phyloP scores from a whole-genome alignment of 768 basidiomycete species.

The Termitomyces sp. region DNA sequence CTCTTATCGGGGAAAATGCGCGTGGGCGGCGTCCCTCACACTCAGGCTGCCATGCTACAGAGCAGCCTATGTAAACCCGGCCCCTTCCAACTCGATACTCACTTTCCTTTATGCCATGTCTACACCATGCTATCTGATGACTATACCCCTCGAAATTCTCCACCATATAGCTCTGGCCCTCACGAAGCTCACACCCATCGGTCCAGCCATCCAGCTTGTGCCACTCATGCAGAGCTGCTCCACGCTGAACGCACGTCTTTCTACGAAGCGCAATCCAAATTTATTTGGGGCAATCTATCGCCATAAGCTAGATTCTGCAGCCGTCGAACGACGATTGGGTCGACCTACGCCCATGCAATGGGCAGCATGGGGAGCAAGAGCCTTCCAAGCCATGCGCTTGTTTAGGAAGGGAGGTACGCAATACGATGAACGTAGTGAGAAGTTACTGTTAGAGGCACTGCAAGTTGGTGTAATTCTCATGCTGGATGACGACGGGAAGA shows the following conservation, averaged over 20 bases:
- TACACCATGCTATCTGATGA: neutral
- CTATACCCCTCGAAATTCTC: neutral
- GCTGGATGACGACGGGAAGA: conserved; percentile 52
- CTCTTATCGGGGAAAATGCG: neutral
- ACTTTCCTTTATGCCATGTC: neutral
- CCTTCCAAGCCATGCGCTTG: neutral
- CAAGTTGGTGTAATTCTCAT: conserved; percentile 17
- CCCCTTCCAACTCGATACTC: neutral
- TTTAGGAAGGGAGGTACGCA: neutral
- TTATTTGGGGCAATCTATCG: conserved; percentile 52
- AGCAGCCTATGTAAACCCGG: neutral
- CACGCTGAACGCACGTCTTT: conserved; percentile 30
- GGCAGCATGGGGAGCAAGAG: neutral
- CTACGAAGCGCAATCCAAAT: conserved; percentile 18
- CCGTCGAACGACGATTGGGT: conserved; percentile 45
- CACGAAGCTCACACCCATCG: conserved; percentile 20
- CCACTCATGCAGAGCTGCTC: conserved; percentile 42
- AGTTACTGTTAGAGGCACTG: neutral
- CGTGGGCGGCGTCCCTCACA: neutral
- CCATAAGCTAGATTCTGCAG: conserved; percentile 48
- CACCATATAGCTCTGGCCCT: neutral
- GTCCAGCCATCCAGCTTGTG: conserved; percentile 39
- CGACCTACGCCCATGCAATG: conserved; percentile 22
- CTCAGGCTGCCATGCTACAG: neutral
- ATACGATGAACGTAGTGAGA: neutral